Base-by-base conservation (phyloP, 2,329 filamentous ascomycete species). In the Xylaria sp. region DNA sequence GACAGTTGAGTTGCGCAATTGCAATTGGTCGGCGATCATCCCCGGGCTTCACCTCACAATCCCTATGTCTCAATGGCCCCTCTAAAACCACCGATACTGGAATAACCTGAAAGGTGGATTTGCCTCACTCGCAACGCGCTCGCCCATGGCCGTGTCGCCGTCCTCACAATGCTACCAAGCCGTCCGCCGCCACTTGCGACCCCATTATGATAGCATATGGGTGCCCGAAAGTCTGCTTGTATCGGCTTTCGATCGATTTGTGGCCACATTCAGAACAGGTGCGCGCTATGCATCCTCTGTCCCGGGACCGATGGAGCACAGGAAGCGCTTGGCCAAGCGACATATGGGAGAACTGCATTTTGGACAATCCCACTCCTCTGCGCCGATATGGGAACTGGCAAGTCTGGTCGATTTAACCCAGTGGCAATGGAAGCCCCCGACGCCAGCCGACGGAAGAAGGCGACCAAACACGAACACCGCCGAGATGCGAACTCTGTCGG, bases 171-270 rank as follows among this genome's bases (percentile, higher is more conserved):
- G 84, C 82, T 83, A 81, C 76, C 81, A 83, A 80, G 83, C 81
- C 78, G 81, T 83, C 74, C 82, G 82, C 68, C 79, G 79, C 71
- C 80, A 81, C 53, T 74, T 83, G 49, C 71, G 77, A 51, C 73
- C 80, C 23, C 73, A 81, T 11, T 72, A 73, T 66, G 84, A 86
- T 60, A 79, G 81, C 51, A 75, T 89, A 72, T 91, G 89, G 87
- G 83, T 91, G 70, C 84, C 85, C 36, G 89, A 92, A 73, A 82
- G 86, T 54, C 72, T 86, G 28, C 82, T 91, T 15, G 78, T 80
- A 28, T 78, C 80, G 61, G 84, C 85, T 2, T 87, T 89, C 72
- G 81, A 83, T 56, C 80, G 82, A 20, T 85, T 82, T 74, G 81
- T 76, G 60, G 71, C 74, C 46, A 68, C 76, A 1, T 80, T 79